Percentiles rank a stretch among this genome's conserved stretches.
These are phyloP conservation scores for Hyphopichia pseudoburtonii DNA, from an alignment of 1,139 yeast species.

Conservation along the genomic window DNA sequence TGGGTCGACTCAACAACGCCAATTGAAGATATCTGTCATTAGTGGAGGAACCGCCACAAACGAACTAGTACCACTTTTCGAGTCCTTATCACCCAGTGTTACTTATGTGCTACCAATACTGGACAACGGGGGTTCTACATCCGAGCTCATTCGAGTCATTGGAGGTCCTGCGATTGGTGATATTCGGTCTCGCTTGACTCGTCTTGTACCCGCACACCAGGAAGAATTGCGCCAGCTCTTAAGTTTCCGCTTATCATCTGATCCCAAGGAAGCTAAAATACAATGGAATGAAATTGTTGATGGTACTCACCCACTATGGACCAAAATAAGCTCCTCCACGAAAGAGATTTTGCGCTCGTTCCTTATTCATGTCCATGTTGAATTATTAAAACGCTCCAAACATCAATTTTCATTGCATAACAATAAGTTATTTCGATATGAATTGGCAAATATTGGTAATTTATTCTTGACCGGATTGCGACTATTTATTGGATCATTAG, in stretches of 20 bases:
- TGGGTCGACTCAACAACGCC: too few species aligned
- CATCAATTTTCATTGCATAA: conserved; percentile 33
- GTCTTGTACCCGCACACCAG: conserved; percentile 59
- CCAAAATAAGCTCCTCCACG: conserved; percentile 56
- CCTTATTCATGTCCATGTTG: conserved; percentile 75
- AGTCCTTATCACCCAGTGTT: conserved; percentile 38
- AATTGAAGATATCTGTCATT: conserved; percentile 46
- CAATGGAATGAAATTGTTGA: conserved; percentile 83
- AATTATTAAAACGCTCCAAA: conserved; percentile 67
- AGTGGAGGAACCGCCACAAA: conserved; percentile 83
- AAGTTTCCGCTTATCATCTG: conserved; percentile 60
- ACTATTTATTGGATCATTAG: conserved; percentile 78
- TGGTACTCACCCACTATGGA: conserved; percentile 76
- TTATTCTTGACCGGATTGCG: conserved; percentile 81
- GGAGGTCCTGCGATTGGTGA: conserved; percentile 98
- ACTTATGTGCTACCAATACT: conserved; percentile 79
- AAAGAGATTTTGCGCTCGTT: conserved; percentile 78
- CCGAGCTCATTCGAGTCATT: conserved; percentile 82
- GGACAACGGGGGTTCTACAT: conserved; percentile 94
- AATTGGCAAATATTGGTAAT: conserved; percentile 83
- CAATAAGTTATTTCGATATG: conserved; percentile 61
- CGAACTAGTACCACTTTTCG: conserved; percentile 53
- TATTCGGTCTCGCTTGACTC: conserved; percentile 74
- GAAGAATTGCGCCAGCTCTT: conserved; percentile 48
- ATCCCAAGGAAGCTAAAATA: conserved; percentile 51